Percentiles rank a stretch among this genome's conserved stretches.
Evolutionary conservation across 1,284 basidiomycete species (phyloP).

Genomic region (Retiboletus flavoniger): DNA sequence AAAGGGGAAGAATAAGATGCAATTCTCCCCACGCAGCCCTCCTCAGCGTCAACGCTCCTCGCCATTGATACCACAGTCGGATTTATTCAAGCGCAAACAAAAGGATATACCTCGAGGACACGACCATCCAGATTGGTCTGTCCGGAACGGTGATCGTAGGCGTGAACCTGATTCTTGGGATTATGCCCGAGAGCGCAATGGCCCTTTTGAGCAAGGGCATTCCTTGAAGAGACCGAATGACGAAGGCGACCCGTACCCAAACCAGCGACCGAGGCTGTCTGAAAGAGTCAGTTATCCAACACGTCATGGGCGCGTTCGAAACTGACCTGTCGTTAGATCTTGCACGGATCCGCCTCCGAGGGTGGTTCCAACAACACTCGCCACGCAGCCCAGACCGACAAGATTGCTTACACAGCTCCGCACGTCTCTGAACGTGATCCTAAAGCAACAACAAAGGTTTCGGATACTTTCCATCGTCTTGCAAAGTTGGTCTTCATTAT

Average conservation of each 20-base stretch:
- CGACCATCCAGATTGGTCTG: conserved; percentile 21
- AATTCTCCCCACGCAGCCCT: conserved; percentile 23
- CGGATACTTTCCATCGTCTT: conserved; percentile 36
- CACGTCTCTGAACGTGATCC: conserved; percentile 1
- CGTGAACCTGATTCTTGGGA: conserved; percentile 31
- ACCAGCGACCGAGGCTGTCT: conserved; percentile 29
- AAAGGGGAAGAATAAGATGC: conserved; percentile 27
- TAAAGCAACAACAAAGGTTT: conserved; percentile 13
- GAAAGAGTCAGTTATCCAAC: conserved; percentile 27
- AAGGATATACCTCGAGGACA: conserved; percentile 26
- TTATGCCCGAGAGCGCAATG: conserved; percentile 23
- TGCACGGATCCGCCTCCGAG: conserved; percentile 9
- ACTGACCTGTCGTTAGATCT: conserved; percentile 21
- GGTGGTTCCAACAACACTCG: conserved; percentile 8
- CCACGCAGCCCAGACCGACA: conserved; percentile 8
- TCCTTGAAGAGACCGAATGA: conserved; percentile 32
- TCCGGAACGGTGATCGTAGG: conserved; percentile 24
- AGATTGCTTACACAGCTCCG: conserved; percentile 1
- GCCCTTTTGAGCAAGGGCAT: conserved; percentile 13
- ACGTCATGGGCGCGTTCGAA: not conserved
- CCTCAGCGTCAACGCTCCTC: conserved; percentile 28
- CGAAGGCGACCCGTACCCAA: conserved; percentile 27
- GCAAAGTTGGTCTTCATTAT: conserved; percentile 39
- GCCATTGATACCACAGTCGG: conserved; percentile 33
- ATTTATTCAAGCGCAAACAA: conserved; percentile 33